These are phyloP conservation scores for Xylogone sp. DNA, from an alignment of 2,329 filamentous ascomycete species.

Conservation along the genomic window DNA sequence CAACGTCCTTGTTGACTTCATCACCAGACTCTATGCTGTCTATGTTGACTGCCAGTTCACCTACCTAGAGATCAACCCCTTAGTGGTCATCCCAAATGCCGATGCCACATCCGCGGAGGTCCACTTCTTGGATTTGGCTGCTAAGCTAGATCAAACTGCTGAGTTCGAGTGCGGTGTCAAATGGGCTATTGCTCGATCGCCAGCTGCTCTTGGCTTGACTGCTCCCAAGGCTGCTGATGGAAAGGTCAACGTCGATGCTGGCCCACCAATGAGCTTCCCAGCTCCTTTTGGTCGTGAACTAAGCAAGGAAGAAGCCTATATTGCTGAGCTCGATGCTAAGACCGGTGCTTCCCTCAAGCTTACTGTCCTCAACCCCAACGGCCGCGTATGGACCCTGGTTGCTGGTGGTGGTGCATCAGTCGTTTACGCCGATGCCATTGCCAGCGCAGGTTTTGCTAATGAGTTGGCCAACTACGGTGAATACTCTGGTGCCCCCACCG, in stretches of 20 bases:
- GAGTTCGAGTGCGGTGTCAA: conserved; percentile 99
- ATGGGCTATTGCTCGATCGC: conserved; percentile 94
- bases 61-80: conserved; percentile 99
- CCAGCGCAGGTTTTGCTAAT: conserved; percentile 88
- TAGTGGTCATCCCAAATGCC: conserved; percentile 95
- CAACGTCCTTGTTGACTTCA: conserved; percentile 99
- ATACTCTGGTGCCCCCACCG: conserved; percentile 97
- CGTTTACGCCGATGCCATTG: conserved; percentile 98
- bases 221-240: conserved; percentile 57
- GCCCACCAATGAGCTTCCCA: conserved; percentile 97
- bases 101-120: conserved; percentile 90
- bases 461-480: conserved; percentile 99
- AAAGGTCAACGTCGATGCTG: conserved; percentile 91
- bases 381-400: conserved; percentile 96
- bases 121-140: conserved; percentile 96
- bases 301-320: conserved; percentile 98
- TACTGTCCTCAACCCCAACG: conserved; percentile 86
- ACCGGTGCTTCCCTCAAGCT: conserved; percentile 98
- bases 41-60: conserved; percentile 99
- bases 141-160: conserved; percentile 98
- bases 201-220: conserved; percentile 81
- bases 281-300: conserved; percentile 98
- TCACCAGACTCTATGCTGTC: conserved; percentile 94
- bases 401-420: conserved; percentile 99
- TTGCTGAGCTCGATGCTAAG: conserved; percentile 97